phyloP scores from a whole-genome alignment of 768 basidiomycete species.

The Trametes coccinea region DNA sequence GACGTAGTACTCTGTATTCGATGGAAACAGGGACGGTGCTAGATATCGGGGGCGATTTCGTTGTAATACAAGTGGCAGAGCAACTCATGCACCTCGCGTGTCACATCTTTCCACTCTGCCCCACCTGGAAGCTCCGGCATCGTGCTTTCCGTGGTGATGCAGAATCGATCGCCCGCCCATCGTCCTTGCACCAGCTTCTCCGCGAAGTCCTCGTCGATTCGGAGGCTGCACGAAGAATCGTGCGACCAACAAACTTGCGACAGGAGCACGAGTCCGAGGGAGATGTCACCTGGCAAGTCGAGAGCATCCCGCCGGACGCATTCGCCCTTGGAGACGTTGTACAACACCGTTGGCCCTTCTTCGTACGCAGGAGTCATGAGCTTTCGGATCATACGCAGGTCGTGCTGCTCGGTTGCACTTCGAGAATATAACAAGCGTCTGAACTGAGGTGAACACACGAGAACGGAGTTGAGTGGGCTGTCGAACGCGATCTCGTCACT shows the following conservation, averaged over 20 bases:
- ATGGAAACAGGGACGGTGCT: too few relatives aligned
- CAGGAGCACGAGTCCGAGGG: slow-evolving; percentile 5
- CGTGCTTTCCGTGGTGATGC: not conserved
- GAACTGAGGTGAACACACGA: too few relatives aligned
- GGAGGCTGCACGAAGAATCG: not conserved
- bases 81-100: not conserved
- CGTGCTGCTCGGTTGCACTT: not conserved
- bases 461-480: too few relatives aligned
- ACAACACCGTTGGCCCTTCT: not conserved
- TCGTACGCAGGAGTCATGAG: not conserved
- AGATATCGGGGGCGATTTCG: too few relatives aligned
- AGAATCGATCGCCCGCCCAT: slow-evolving; percentile 10
- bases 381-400: not conserved
- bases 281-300: not conserved
- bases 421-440: too few relatives aligned
- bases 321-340: slow-evolving; percentile 5
- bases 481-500: not conserved
- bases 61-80: too few relatives aligned
- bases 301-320: slow-evolving; percentile 8
- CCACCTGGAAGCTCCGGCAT: not conserved
- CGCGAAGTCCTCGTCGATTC: not conserved
- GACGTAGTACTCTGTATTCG: too few relatives aligned
- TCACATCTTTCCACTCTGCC: not conserved
- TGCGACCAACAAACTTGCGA: slow-evolving; percentile 1
- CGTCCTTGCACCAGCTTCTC: not conserved